These are phyloP conservation scores for Apophysomyces sp. DNA, from an alignment of 371 early-diverging fungal genomes.

Conservation along the genomic window DNA sequence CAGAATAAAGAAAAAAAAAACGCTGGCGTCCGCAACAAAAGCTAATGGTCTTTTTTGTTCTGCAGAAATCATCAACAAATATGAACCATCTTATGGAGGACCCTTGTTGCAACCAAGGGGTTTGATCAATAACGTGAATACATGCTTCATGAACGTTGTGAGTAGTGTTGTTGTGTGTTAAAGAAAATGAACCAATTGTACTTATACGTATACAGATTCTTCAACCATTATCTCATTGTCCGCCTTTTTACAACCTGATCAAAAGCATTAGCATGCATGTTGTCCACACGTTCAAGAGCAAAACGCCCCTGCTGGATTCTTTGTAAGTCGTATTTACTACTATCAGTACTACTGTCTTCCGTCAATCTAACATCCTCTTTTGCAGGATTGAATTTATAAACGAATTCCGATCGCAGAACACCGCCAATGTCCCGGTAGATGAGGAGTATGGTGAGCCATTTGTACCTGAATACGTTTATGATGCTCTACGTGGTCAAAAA, in stretches of 20 bases:
- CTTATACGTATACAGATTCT: constrained; percentile 60
- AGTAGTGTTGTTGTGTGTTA: constrained; percentile 6
- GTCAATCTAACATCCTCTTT: background rate
- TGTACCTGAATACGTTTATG: constrained; percentile 92
- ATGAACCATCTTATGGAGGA: constrained; percentile 47
- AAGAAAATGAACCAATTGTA: background rate
- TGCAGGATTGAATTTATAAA: constrained; percentile 73
- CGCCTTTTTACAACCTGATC: constrained; percentile 87
- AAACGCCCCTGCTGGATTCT: constrained; percentile 82
- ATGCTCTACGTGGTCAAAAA: constrained; percentile 77
- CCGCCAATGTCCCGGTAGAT: constrained; percentile 5
- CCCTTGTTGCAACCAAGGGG: constrained; percentile 84
- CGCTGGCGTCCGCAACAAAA: background rate
- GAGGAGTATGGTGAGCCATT: constrained; percentile 75
- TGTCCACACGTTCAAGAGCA: constrained; percentile 69
- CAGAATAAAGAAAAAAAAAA: background rate
- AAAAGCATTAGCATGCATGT: constrained; percentile 64
- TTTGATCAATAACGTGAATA: constrained; percentile 93
- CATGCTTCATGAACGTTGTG: constrained; percentile 96
- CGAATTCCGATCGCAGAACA: constrained; percentile 59
- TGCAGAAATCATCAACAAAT: constrained; percentile 54
- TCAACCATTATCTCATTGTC: constrained; percentile 85
- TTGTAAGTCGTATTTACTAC: constrained; percentile 52
- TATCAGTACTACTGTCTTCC: background rate
- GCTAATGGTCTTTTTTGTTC: background rate